A percentile compares a stretch with the other conserved stretches of the same genome.
phyloP scores from a whole-genome alignment of 2,329 filamentous ascomycete genomes.

The Fusarium protoensiforme region DNA sequence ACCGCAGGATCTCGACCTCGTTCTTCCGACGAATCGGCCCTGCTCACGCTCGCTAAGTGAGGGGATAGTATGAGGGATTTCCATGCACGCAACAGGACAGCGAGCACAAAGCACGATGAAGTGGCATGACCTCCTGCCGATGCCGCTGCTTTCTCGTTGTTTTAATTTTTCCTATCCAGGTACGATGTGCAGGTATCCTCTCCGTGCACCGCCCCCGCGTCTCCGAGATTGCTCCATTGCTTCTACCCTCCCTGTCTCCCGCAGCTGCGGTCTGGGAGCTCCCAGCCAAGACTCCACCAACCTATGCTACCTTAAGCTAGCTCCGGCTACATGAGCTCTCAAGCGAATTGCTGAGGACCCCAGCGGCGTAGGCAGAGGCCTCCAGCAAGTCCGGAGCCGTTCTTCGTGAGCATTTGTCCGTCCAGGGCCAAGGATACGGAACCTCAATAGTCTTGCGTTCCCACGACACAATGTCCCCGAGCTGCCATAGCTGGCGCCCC shows the following conservation, averaged over 20 bases:
- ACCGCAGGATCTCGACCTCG: conserved; percentile 21
- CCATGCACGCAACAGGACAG: conserved; percentile 18
- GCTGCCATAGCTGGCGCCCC: not conserved
- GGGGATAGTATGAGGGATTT: conserved; percentile 40
- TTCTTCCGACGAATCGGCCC: conserved; percentile 24
- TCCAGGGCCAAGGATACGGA: not conserved
- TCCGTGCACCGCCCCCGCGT: conserved; percentile 22
- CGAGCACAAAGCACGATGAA: conserved; percentile 22
- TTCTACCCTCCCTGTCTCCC: conserved; percentile 12
- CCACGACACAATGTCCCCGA: conserved; percentile 13
- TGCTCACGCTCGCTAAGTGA: conserved; percentile 13
- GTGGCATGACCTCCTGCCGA: conserved; percentile 32
- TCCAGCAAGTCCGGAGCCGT: conserved; percentile 18
- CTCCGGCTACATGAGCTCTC: conserved; percentile 12
- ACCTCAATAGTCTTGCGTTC: not conserved
- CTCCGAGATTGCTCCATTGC: conserved; percentile 12
- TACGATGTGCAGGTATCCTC: conserved; percentile 6
- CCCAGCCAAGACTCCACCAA: conserved; percentile 10
- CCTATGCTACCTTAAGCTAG: conserved; percentile 24
- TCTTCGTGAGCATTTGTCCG: not conserved
- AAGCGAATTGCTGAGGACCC: not conserved
- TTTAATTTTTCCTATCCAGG: conserved; percentile 18
- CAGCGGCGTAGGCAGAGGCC: conserved; percentile 21
- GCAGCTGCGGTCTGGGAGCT: conserved; percentile 12
- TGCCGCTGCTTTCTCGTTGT: conserved; percentile 20